Percentiles rank a stretch among this genome's conserved stretches.
These are phyloP conservation scores for Sanguinoderma infundibulare DNA, from an alignment of 1,284 basidiomycete genomes.

Conservation along the genomic window DNA sequence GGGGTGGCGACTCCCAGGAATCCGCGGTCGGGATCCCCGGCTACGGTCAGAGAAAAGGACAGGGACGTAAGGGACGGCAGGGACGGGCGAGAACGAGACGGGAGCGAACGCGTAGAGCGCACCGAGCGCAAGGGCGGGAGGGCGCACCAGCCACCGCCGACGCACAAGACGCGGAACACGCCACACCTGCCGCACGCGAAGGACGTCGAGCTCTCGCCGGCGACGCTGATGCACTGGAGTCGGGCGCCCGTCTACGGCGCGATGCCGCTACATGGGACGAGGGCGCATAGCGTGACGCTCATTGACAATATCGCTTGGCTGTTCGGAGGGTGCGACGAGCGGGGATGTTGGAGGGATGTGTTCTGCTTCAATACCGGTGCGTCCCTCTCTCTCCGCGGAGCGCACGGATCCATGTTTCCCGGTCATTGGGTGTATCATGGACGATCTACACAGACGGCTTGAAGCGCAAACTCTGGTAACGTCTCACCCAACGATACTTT, in stretches of 20 bases:
- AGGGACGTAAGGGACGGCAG: conserved; percentile 17
- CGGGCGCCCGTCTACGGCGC: conserved; percentile 80
- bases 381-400: conserved; percentile 27
- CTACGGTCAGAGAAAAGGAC: conserved; percentile 26
- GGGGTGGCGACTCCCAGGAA: conserved; percentile 16
- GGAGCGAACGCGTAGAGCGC: not conserved
- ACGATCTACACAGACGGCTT: not conserved
- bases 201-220: conserved; percentile 56
- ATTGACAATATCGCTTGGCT: conserved; percentile 86
- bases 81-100: conserved; percentile 17
- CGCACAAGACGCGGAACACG: conserved; percentile 28
- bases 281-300: conserved; percentile 85
- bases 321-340: conserved; percentile 89
- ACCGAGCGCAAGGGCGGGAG: conserved; percentile 16
- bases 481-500: too few species aligned
- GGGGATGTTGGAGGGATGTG: conserved; percentile 76
- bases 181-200: conserved; percentile 61
- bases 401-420: not conserved
- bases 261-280: conserved; percentile 75
- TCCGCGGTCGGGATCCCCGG: conserved; percentile 27
- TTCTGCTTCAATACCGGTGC: conserved; percentile 87
- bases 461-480: too few species aligned
- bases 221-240: conserved; percentile 86
- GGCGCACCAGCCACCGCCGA: conserved; percentile 10
- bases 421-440: not conserved